Evolutionary conservation across 1,139 yeast species (phyloP), one percentile per base, ranked within the genome.

Genomic region (Candida smagusa): DNA sequence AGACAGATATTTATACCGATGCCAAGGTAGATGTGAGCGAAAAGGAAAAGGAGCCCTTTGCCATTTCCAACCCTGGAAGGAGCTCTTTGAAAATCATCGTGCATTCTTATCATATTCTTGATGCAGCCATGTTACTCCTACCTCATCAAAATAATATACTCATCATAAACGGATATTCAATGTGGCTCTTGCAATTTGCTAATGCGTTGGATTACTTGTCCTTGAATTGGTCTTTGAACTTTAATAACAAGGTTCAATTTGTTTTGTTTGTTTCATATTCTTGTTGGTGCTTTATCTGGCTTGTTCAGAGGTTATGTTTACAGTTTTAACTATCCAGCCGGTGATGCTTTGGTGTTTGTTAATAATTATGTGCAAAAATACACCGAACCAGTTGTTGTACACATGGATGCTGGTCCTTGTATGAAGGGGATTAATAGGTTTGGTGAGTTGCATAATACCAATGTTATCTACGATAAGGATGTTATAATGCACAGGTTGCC

Each of bases 71-170:
- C 33, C 74, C 71, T 2, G 69, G 71, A 1, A 58, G 52, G 33
- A 53, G 67, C 45, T 60, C 74, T 1, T 52, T 71, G 33, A 53
- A 65, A 28, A 56, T 66, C 22, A 50, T 70, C 31, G 56, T 53
- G 26, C 33, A 58, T 5, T 65, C 87, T 0, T 63, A 84, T 0
- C 28, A 80, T 2, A 37, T 77, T 8, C 90, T 67, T 54, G 71
- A 88, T 23, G 48, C 67, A 2, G 56, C 77, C 2, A 74, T 89
- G 74, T 89, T 97, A 0, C 58, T 83, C 39, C 95, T 85, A 56
- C 92, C 95, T 2, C 97, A 90, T 51, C 92, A 90, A 58, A 97
- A 92, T 65, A 88, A 96, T 95, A 74, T 97, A 49, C 90, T 90
- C 50, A 79, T 92, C 37, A 65, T 84, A 11, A 92, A 90, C 54